Evolutionary conservation across 257 asterid species (phyloP).

Genomic region (Nicotiana tabacum): DNA sequence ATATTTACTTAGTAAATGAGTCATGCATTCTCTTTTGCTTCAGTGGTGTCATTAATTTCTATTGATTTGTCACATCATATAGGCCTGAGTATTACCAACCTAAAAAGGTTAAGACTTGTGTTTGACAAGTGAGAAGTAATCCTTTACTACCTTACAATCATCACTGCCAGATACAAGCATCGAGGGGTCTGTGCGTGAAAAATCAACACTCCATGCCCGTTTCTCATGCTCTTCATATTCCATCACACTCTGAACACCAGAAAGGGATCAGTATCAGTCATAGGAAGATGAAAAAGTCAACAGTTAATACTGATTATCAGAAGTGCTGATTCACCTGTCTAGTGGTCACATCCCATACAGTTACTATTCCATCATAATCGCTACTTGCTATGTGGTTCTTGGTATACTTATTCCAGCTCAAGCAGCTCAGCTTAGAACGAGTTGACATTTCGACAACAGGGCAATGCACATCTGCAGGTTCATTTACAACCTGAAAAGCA

Average conservation of each 20-base stretch:
- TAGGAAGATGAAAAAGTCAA: not conserved
- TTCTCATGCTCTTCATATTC: slow-evolving; percentile 51
- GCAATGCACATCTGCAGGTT: slow-evolving; percentile 38
- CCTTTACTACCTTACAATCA: slow-evolving; percentile 38
- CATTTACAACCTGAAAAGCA: slow-evolving; percentile 34
- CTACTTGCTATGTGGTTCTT: slow-evolving; percentile 46
- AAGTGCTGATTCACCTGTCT: slow-evolving; percentile 28
- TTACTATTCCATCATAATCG: slow-evolving; percentile 48
- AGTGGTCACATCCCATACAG: slow-evolving; percentile 45
- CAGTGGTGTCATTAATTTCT: not conserved
- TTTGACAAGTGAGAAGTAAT: slow-evolving; percentile 5
- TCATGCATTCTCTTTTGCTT: not conserved
- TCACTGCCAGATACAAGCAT: slow-evolving; percentile 54
- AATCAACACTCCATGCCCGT: slow-evolving; percentile 53
- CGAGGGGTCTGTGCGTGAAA: slow-evolving; percentile 40
- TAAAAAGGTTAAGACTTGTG: not conserved
- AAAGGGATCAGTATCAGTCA: not conserved
- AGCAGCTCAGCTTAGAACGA: slow-evolving; percentile 42
- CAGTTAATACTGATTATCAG: not conserved
- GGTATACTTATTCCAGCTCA: slow-evolving; percentile 43
- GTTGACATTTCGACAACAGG: slow-evolving; percentile 49
- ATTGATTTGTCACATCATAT: not conserved
- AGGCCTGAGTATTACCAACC: not conserved
- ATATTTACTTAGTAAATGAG: not conserved
- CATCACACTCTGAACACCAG: slow-evolving; percentile 35